Evolutionary conservation across 2,329 filamentous ascomycete species (phyloP), one percentile per base, ranked within the genome.

Genomic region (Capronia epimyces): DNA sequence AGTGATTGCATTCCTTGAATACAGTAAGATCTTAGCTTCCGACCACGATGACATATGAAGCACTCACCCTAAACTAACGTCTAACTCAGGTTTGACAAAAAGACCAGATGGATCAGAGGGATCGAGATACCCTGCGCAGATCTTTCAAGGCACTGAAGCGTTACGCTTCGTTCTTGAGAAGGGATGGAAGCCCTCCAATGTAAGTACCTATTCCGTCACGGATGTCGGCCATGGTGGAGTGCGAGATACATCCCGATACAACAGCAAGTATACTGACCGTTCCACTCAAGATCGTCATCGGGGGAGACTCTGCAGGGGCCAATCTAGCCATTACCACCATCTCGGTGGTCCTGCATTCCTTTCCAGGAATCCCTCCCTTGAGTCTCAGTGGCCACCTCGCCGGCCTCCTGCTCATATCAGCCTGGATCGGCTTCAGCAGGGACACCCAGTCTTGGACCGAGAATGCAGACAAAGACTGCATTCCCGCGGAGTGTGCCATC

Each of bases 241-340:
- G 25, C 25, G 10, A 27, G 25, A 27, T 27, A n/a, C n/a, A n/a
- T n/a, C n/a, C n/a, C n/a, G n/a, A 18, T 34, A 25, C 18, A 29
- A 32, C 13, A 46, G 18, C 9, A 12, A 22, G 6, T 29, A 36
- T 18, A 3, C 29, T 37, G 9, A 54, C 27, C 16, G 43, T 15
- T n/a, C 18, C 9, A 16, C 43, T 15, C 18, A n/a, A 58, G 44
- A 37, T 59, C 13, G 27, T 55, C 15, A 25, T 59, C 32, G 54
- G 46, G 3, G 57, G 57, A 12, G 57, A 59, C 40, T 53, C 46
- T 3, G 44, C 44, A 6, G 57, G 57, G 5, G 57, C 36, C 3
- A 53, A 56, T 49, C 32, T 56, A 9, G 34, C 49, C 7, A 31
- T 58, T 6, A 18, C 34, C 1, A 10, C 56, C 13, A 27, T 58